Evolutionary conservation across 1,284 basidiomycete genomes (phyloP).

Genomic region (Amylostereum areolatum): DNA sequence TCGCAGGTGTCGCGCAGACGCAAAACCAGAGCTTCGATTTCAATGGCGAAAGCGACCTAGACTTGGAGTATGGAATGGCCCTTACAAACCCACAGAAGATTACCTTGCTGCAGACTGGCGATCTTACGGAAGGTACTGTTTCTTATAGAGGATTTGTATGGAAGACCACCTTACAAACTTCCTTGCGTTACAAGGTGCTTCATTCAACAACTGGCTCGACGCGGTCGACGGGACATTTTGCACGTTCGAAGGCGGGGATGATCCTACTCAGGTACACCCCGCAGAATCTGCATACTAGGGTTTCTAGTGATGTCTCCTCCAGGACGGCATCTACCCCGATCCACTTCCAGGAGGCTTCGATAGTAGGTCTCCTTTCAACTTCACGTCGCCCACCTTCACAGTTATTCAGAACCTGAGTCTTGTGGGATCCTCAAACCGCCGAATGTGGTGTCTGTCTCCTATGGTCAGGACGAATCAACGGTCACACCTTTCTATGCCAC

Average conservation of each 20-base stretch:
- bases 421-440: constrained; percentile 34
- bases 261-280: constrained; percentile 29
- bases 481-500: constrained; percentile 30
- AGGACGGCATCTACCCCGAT: constrained; percentile 54
- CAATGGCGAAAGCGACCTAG: constrained; percentile 53
- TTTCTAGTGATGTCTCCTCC: constrained; percentile 6
- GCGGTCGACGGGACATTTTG: constrained; percentile 49
- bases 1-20: constrained; percentile 26
- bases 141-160: not conserved
- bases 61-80: constrained; percentile 44
- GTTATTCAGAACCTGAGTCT: constrained; percentile 21
- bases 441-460: constrained; percentile 35
- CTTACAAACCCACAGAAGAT: constrained; percentile 37
- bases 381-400: constrained; percentile 1
- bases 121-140: constrained; percentile 30
- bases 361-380: constrained; percentile 15
- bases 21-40: constrained; percentile 27
- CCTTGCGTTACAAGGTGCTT: constrained; percentile 27
- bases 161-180: not conserved
- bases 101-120: constrained; percentile 43
- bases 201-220: constrained; percentile 41
- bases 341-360: constrained; percentile 35
- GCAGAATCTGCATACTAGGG: constrained; percentile 1
- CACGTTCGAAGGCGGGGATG: constrained; percentile 56
- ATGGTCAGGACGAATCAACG: constrained; percentile 28